Conservation (phyloP, 2,329 filamentous ascomycete genomes). For the Penicillium glabrum region DNA sequence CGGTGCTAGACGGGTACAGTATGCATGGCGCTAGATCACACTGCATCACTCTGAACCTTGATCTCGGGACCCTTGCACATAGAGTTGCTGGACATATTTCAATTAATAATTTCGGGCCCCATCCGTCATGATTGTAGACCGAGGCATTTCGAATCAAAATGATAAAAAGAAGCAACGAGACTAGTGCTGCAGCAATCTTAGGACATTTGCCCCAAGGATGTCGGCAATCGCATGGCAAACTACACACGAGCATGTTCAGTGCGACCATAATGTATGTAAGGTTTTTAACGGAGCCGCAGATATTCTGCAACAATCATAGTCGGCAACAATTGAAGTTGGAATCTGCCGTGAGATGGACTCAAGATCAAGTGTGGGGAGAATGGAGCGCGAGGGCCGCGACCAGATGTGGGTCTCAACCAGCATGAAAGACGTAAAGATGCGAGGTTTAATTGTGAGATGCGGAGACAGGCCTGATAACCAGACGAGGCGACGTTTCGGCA, state of each 20-base stretch:
- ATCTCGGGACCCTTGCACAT: neutral
- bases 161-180: neutral
- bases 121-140: neutral
- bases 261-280: neutral
- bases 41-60: neutral
- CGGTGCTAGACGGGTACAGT: neutral
- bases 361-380: conserved; percentile 1
- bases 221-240: neutral
- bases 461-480: neutral
- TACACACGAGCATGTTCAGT: neutral
- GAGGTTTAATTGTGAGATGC: neutral
- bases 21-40: neutral
- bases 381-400: neutral
- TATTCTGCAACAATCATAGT: neutral
- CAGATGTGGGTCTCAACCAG: conserved; percentile 5
- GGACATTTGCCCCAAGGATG: neutral
- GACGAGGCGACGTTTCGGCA: conserved; percentile 7
- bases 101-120: neutral
- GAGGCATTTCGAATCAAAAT: neutral
- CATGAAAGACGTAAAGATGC: neutral
- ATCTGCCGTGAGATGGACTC: conserved; percentile 4
- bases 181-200: neutral
- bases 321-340: conserved; percentile 3
- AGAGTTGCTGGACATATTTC: neutral
- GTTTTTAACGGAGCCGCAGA: neutral